Percentiles rank a stretch among this genome's conserved stretches.
phyloP scores from a whole-genome alignment of 2,329 filamentous ascomycete species.

The Rosellinia necatrix region DNA sequence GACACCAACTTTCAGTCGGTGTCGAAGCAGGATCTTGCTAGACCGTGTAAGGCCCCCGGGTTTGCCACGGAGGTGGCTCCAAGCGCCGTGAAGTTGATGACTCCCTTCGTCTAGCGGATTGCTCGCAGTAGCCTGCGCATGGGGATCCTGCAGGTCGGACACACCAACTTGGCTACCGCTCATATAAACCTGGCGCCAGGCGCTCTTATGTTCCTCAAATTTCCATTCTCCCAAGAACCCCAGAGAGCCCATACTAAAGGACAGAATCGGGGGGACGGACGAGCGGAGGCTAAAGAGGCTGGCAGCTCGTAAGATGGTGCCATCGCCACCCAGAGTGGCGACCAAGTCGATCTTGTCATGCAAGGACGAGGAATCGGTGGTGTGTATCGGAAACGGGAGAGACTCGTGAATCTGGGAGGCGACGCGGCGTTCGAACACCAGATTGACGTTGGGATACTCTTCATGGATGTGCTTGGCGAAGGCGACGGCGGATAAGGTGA shows the following conservation, averaged over 20 bases:
- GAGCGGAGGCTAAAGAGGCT: conserved; percentile 82
- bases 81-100: conserved; percentile 48
- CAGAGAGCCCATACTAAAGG: conserved; percentile 95
- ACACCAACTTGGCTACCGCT: conserved; percentile 59
- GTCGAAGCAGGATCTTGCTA: conserved; percentile 82
- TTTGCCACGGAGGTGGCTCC: conserved; percentile 78
- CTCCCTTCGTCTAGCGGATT: conserved; percentile 36
- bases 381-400: conserved; percentile 76
- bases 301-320: conserved; percentile 84
- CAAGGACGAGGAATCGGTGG: conserved; percentile 57
- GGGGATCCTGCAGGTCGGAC: conserved; percentile 49
- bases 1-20: conserved; percentile 84
- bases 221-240: conserved; percentile 98
- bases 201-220: conserved; percentile 88
- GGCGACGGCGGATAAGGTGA: conserved; percentile 56
- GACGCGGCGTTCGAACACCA: conserved; percentile 81
- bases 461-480: conserved; percentile 73
- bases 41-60: conserved; percentile 75
- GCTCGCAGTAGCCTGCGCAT: conserved; percentile 45
- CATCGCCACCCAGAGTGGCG: conserved; percentile 90
- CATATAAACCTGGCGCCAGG: conserved; percentile 93
- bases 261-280: conserved; percentile 86
- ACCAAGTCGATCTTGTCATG: conserved; percentile 85
- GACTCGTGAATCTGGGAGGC: conserved; percentile 72
- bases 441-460: conserved; percentile 79